phyloP scores from a whole-genome alignment of 176 grass and related monocot genomes.

The Carex scoparia region DNA sequence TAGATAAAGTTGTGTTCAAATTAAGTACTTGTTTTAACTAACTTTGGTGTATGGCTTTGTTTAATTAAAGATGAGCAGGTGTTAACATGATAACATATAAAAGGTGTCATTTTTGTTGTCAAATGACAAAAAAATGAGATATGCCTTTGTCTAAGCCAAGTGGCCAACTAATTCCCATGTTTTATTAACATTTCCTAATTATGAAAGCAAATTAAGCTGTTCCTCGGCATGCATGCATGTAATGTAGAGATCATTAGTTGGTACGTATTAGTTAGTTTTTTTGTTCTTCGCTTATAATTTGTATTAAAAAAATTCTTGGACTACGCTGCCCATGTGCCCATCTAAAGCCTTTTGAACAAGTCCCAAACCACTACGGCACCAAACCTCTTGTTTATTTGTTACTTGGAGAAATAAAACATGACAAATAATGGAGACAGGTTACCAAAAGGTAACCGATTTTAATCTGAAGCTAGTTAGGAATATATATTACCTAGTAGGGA shows the following conservation, averaged over 20 bases:
- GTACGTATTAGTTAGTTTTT: not conserved
- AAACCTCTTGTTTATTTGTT: slow-evolving; percentile 6
- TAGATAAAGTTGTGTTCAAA: not conserved
- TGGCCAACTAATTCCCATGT: not conserved
- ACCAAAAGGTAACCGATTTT: not conserved
- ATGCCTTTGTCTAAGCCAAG: not conserved
- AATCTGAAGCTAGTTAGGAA: not conserved
- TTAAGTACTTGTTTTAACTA: not conserved
- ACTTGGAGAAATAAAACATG: not conserved
- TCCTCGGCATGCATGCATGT: not conserved
- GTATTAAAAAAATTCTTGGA: not conserved
- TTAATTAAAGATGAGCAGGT: not conserved
- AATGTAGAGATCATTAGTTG: not conserved
- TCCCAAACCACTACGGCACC: slow-evolving; percentile 21
- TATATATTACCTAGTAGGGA: not conserved
- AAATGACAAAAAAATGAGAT: not conserved
- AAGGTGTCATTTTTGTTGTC: not conserved
- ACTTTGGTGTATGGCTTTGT: not conserved
- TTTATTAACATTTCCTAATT: not conserved
- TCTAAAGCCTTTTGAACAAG: not conserved
- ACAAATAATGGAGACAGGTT: not conserved
- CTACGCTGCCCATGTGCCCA: slow-evolving; percentile 13
- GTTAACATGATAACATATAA: not conserved
- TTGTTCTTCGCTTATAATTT: not conserved
- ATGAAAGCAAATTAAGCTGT: not conserved